Evolutionary conservation across 306 rosid genomes (phyloP).

Genomic region (Argentina anserina): DNA sequence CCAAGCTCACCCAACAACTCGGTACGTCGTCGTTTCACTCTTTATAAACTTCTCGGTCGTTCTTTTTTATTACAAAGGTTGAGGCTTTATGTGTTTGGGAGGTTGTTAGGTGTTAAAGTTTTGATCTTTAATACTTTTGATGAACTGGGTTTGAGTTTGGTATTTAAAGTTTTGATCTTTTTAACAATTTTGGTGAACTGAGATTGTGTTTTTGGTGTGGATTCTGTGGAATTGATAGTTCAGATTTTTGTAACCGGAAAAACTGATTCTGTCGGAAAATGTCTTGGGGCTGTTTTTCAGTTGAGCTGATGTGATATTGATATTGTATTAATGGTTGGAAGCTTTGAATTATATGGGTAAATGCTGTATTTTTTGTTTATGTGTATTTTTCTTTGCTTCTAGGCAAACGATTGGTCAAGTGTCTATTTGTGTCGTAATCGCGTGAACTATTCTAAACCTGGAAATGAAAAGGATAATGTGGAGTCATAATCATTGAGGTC

Average conservation of each 20-base stretch:
- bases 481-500: slow-evolving; percentile 28
- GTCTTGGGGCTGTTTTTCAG: slow-evolving; percentile 36
- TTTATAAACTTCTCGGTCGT: not conserved
- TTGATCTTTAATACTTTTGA: not conserved
- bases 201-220: not conserved
- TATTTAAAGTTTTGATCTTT: slow-evolving; percentile 2
- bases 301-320: slow-evolving; percentile 63
- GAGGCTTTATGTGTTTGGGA: not conserved
- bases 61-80: not conserved
- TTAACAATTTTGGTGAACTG: not conserved
- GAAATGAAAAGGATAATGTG: not conserved
- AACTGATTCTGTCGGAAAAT: slow-evolving; percentile 26
- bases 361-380: slow-evolving; percentile 9
- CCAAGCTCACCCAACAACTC: not conserved
- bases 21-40: slow-evolving; percentile 20
- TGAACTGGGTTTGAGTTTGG: slow-evolving; percentile 3
- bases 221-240: not conserved
- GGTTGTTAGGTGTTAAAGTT: not conserved
- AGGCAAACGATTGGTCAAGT: slow-evolving; percentile 20
- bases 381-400: slow-evolving; percentile 12
- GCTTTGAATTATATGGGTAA: slow-evolving; percentile 19
- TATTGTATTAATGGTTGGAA: slow-evolving; percentile 44
- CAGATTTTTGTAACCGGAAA: slow-evolving; percentile 30
- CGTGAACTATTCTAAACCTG: slow-evolving; percentile 31
- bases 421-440: slow-evolving; percentile 38